These are phyloP conservation scores for Tolypocladium tropicale DNA, from an alignment of 2,329 filamentous ascomycete genomes.

Conservation along the genomic window DNA sequence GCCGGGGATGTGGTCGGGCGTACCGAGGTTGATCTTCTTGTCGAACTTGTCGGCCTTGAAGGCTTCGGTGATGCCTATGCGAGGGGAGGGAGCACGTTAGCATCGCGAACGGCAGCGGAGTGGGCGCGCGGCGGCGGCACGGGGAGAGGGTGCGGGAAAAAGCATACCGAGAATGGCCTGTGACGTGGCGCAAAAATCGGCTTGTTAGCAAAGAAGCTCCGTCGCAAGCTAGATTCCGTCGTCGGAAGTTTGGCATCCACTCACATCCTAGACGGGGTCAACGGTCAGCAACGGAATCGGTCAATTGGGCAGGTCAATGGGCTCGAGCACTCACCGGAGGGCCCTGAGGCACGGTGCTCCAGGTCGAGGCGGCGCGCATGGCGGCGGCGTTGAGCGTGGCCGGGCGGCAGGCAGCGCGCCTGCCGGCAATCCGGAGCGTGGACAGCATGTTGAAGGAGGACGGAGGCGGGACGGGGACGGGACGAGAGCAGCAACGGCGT, in stretches of 20 bases:
- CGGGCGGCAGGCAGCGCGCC: constrained; percentile 34
- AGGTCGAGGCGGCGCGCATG: constrained; percentile 61
- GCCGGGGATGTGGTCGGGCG: constrained; percentile 15
- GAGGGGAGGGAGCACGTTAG: background rate
- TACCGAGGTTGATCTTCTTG: constrained; percentile 96
- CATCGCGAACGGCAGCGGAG: background rate
- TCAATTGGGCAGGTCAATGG: background rate
- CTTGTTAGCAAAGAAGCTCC: constrained; percentile 1
- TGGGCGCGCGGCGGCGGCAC: constrained; percentile 5
- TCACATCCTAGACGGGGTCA: constrained; percentile 9
- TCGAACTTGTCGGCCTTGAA: constrained; percentile 94
- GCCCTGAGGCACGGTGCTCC: constrained; percentile 85
- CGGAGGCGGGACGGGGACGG: background rate
- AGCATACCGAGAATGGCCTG: constrained; percentile 69
- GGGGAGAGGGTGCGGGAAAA: constrained; percentile 7
- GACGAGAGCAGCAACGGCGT: background rate
- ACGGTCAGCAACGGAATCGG: background rate
- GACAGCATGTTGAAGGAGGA: constrained; percentile 37
- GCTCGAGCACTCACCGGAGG: constrained; percentile 72
- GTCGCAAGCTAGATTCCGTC: background rate
- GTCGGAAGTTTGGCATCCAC: background rate
- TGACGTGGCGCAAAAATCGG: background rate
- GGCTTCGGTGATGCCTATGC: constrained; percentile 80
- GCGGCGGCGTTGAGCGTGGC: constrained; percentile 29
- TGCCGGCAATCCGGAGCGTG: constrained; percentile 41